Evolutionary conservation across 352 stramenopile genomes (phyloP), one percentile per base, ranked within the genome.

Genomic region (Phytopythium vexans): DNA sequence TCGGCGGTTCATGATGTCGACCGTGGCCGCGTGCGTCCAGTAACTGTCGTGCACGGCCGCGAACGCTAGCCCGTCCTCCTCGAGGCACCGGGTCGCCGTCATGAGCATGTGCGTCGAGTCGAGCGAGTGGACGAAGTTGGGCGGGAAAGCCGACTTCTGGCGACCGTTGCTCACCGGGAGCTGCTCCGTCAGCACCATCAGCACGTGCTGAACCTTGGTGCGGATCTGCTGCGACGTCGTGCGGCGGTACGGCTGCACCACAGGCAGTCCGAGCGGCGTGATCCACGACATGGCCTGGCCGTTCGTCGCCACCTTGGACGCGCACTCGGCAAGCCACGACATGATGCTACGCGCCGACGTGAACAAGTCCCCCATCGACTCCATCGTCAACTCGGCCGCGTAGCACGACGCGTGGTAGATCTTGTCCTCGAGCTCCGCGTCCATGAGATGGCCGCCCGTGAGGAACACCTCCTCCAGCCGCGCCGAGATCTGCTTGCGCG

Each of bases 21-120:
- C 88, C 41, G 74, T 78, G 57, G 62, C 80, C 31, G 97, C 88
- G 83, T 99, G 97, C 35, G 96, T 99, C 97, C 97, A 99, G 75
- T 99, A 99, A 57, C 84, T 98, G 66, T 99, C 97, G 72, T 99
- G 97, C 41, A 99, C 97, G 31, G 97, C 96, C 4, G 97, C 95
- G 69, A 99, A 99, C 35, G 84, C 72, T 51, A 94, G 89, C 49
- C 94, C 77, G 53, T 99, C 83, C 6, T 90, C 80, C 39, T 89
- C 80, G 2, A 93, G 64, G 76, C 98, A 99, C 55, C 97, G 92
- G 10, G 95, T 70, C 9, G 95, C 92, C 35, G 98, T 99, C 81
- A 99, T 85, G 50, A 99, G 82, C 97, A 99, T 99, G 77, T 99
- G 97, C 11, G 97, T 99, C 40, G 96, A 99, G 69, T 99, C 98